These are phyloP conservation scores for Diophrys sp. DNA, from an alignment of 73 alveolate species.

Conservation along the genomic window DNA sequence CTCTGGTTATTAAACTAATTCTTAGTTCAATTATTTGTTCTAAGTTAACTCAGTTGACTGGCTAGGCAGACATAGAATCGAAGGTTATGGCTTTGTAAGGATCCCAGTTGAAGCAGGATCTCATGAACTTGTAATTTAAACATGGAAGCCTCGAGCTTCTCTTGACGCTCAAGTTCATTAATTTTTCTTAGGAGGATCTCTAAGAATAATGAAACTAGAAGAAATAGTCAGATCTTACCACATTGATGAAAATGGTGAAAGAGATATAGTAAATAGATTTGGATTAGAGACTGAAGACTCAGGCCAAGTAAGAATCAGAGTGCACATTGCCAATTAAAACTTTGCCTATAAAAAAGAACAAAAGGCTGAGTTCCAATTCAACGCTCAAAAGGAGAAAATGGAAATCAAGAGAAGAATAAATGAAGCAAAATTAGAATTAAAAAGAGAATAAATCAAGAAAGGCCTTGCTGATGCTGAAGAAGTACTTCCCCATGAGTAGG, in stretches of 20 bases:
- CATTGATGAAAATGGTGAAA: slow-evolving; percentile 36
- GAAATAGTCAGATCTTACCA: slow-evolving; percentile 41
- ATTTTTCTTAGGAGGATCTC: slow-evolving; percentile 72
- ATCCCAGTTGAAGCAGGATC: slow-evolving; percentile 66
- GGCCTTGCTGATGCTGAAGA: neutral
- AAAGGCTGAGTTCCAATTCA: slow-evolving; percentile 7
- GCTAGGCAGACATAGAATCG: slow-evolving; percentile 65
- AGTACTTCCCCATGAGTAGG: neutral
- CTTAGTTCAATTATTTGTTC: too few species aligned
- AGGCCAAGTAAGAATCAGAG: slow-evolving; percentile 14
- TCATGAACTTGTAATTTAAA: slow-evolving; percentile 57
- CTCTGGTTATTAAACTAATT: too few species aligned
- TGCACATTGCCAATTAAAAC: slow-evolving; percentile 17
- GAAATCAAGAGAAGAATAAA: slow-evolving; percentile 31
- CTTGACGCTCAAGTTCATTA: slow-evolving; percentile 55
- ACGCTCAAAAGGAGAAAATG: slow-evolving; percentile 14
- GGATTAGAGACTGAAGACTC: slow-evolving; percentile 51
- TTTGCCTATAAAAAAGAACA: neutral
- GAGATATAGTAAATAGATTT: slow-evolving; percentile 46
- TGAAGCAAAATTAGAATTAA: neutral
- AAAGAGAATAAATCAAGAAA: neutral
- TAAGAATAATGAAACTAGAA: slow-evolving; percentile 44
- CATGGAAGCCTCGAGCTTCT: slow-evolving; percentile 71
- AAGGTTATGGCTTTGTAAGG: slow-evolving; percentile 72
- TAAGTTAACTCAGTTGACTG: slow-evolving; percentile 67